phyloP scores from a whole-genome alignment of 257 asterid genomes.

The Solanum peruvianum region DNA sequence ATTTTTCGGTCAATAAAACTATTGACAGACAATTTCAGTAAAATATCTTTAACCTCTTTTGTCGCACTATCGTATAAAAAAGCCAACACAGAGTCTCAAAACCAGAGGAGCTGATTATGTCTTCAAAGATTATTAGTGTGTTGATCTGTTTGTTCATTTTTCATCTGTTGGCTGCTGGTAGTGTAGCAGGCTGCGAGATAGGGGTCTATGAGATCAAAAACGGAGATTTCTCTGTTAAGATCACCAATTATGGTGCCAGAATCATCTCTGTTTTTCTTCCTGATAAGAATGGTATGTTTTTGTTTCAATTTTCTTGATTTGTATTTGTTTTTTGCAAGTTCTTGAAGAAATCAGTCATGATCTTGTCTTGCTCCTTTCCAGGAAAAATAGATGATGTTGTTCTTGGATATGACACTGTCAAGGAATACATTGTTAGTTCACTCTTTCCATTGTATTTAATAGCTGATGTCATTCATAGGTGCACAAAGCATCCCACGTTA shows the following conservation, averaged over 20 bases:
- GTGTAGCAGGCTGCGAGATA: background rate
- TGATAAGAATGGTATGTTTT: background rate
- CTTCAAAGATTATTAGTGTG: background rate
- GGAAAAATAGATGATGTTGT: conserved; percentile 3
- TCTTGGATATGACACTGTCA: conserved; percentile 4
- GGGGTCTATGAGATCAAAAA: background rate
- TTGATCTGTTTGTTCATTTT: background rate
- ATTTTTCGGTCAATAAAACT: background rate
- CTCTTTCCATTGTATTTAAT: background rate
- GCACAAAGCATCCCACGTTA: background rate
- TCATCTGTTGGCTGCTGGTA: background rate
- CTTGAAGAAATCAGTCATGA: background rate
- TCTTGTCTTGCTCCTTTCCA: background rate
- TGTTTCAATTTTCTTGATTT: background rate
- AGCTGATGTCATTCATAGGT: background rate
- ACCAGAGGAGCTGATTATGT: background rate
- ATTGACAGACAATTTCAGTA: background rate
- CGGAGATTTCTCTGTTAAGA: background rate
- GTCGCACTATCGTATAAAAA: background rate
- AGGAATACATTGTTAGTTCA: conserved; percentile 3
- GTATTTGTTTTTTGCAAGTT: background rate
- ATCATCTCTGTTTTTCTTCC: conserved; percentile 7
- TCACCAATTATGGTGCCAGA: conserved; percentile 6
- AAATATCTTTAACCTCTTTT: background rate
- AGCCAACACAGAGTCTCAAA: background rate